Evolutionary conservation across 202 grass and related monocot genomes (phyloP).

Genomic region (Brachypodium distachyon): DNA sequence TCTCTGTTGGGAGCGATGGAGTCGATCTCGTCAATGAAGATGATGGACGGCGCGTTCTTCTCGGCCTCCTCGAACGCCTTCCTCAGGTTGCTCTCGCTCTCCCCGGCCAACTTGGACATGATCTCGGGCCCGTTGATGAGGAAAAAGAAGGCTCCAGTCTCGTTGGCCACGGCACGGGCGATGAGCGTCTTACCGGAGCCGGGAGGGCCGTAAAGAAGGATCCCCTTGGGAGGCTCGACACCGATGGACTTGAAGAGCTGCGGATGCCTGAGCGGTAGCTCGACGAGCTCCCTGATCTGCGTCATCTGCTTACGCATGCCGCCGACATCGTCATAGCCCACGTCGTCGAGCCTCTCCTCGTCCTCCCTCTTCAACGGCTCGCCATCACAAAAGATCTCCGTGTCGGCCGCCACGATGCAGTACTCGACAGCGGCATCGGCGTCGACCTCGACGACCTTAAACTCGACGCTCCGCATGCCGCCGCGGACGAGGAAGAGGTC

Average conservation of each 20-base stretch:
- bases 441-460: conserved; percentile 30
- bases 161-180: conserved; percentile 30
- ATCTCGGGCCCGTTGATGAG: conserved; percentile 37
- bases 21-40: conserved; percentile 37
- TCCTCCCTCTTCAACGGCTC: conserved; percentile 37
- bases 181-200: conserved; percentile 33
- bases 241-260: conserved; percentile 33
- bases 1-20: conserved; percentile 34
- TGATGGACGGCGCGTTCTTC: conserved; percentile 32
- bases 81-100: conserved; percentile 32
- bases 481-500: conserved; percentile 44
- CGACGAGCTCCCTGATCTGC: conserved; percentile 35
- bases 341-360: conserved; percentile 28
- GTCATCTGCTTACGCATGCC: conserved; percentile 35
- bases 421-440: conserved; percentile 16
- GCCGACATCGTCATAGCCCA: conserved; percentile 36
- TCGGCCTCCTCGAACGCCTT: conserved; percentile 49
- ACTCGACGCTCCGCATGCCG: conserved; percentile 43
- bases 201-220: conserved; percentile 27
- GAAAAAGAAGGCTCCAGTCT: conserved; percentile 37
- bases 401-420: conserved; percentile 16
- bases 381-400: conserved; percentile 27
- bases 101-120: conserved; percentile 36
- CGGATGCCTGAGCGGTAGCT: conserved; percentile 33
- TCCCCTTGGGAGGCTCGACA: conserved; percentile 41